Evolutionary conservation across 495 filamentous ascomycete genomes (phyloP), one percentile per base, ranked within the genome.

Genomic region (Extremus antarcticus): DNA sequence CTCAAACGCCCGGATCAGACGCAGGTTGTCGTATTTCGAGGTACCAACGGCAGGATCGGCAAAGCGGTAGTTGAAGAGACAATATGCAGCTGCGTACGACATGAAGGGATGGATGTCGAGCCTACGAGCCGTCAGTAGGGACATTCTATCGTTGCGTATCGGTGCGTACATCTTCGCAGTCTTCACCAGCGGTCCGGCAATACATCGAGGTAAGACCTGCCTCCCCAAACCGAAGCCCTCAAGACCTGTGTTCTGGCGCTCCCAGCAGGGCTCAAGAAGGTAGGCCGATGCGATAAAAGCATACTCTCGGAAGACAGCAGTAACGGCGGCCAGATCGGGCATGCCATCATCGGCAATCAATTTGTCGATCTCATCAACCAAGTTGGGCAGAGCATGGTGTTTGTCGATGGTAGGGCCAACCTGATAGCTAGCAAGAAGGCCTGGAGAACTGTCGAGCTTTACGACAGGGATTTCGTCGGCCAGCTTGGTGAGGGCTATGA

Each of bases 81-180:
- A 86, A 69, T 95, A 95, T 1, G 86, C 86, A 21, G 88, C 90
- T 13, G 90, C 90, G 68, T 95, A 95, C 62, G 91, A 88, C 88
- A 95, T 91, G 75, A 94, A 95, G 7, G 90, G 87, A 65, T 85
- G 85, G 70, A 87, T 87, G 19, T 78, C 80, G 55, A 75, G 75
- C 21, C 77, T 83, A 15, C 24, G 16, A 1, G 39, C 24, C 20
- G 32, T 35, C 50, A 56, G 23, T 53, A 43, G 48, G 48, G 1
- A 25, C 38, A 45, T 32, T 25, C 23, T 15, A 39, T 25, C 25
- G 47, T 23, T 7, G 29, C 7, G 13, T 35, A 35, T 4, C 13
- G 29, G 13, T 24, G 80, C 86, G 72, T 76, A 94, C 87, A 94
- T 69, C 56, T 84, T 77, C 59, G 87, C 88, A 71, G 86, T 85